Evolutionary conservation across 2,329 filamentous ascomycete genomes (phyloP).

Genomic region (Eurotiales sp.): DNA sequence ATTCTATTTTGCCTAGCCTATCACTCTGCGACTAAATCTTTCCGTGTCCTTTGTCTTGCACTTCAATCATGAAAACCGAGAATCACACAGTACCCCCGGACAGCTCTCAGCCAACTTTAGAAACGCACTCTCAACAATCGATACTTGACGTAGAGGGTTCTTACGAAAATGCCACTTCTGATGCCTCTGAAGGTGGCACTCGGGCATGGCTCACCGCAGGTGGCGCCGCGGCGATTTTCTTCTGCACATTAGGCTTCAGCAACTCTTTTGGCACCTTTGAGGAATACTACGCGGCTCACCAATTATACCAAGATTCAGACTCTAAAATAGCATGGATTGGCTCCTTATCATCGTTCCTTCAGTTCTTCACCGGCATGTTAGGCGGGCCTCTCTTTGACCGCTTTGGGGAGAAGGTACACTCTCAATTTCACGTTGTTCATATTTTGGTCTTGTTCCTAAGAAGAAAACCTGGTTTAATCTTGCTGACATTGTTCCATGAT

Average conservation of each 20-base stretch:
- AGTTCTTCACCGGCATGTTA: slow-evolving; percentile 39
- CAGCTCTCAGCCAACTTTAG: neutral
- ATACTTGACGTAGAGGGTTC: neutral
- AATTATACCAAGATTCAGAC: slow-evolving; percentile 26
- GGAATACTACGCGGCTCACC: slow-evolving; percentile 41
- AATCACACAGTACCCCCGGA: neutral
- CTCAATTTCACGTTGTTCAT: neutral
- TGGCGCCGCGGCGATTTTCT: slow-evolving; percentile 28
- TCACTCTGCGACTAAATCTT: neutral
- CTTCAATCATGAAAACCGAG: neutral
- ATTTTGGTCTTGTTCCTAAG: neutral
- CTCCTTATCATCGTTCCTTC: slow-evolving; percentile 41
- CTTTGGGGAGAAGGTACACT: slow-evolving; percentile 37
- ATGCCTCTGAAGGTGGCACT: slow-evolving; percentile 26
- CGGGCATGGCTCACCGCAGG: slow-evolving; percentile 27
- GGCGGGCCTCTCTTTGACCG: slow-evolving; percentile 47
- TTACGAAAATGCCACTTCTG: slow-evolving; percentile 11
- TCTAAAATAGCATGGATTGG: slow-evolving; percentile 46
- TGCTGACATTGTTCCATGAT: neutral
- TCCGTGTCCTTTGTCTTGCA: too few relatives aligned
- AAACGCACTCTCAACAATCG: neutral
- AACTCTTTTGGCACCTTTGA: slow-evolving; percentile 48
- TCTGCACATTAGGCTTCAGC: slow-evolving; percentile 39
- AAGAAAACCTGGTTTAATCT: too few relatives aligned
- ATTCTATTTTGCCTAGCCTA: neutral